phyloP scores from a whole-genome alignment of 2,329 filamentous ascomycete species.

The Bipolaris bicolor region DNA sequence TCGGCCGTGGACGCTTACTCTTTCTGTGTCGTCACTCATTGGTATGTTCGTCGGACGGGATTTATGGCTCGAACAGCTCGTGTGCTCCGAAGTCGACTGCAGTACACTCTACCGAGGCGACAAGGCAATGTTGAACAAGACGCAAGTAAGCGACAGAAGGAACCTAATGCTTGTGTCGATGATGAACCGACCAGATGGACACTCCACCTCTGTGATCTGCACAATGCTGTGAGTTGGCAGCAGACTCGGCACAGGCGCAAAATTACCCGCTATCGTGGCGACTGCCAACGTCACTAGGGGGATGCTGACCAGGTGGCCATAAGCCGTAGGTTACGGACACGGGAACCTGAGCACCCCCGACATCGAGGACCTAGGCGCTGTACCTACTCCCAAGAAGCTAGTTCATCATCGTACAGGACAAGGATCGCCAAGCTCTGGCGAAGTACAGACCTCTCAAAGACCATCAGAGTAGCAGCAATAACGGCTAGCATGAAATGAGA shows the following conservation, averaged over 20 bases:
- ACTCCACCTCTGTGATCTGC: conserved; percentile 9
- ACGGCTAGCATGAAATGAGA: not conserved
- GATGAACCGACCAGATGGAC: not conserved
- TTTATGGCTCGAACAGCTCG: not conserved
- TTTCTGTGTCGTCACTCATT: conserved; percentile 30
- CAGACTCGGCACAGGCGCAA: conserved; percentile 17
- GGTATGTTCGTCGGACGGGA: not conserved
- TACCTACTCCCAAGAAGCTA: not conserved
- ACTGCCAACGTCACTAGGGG: conserved; percentile 20
- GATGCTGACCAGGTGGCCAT: conserved; percentile 15
- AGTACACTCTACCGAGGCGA: not conserved
- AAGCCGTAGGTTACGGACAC: conserved; percentile 2
- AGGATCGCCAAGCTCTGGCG: not conserved
- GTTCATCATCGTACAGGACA: conserved; percentile 3
- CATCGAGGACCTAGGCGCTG: conserved; percentile 2
- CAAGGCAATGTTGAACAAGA: not conserved
- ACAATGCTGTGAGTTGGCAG: conserved; percentile 17
- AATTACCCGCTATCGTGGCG: conserved; percentile 24
- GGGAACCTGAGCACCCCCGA: conserved; percentile 1
- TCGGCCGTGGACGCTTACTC: conserved; percentile 46
- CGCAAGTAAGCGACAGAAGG: not conserved
- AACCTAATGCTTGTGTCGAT: conserved; percentile 3
- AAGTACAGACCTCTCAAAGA: not conserved
- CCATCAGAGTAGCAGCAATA: not conserved
- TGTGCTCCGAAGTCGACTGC: not conserved